Base-by-base conservation (phyloP, 257 asterid species). In the Datura wrightii region DNA sequence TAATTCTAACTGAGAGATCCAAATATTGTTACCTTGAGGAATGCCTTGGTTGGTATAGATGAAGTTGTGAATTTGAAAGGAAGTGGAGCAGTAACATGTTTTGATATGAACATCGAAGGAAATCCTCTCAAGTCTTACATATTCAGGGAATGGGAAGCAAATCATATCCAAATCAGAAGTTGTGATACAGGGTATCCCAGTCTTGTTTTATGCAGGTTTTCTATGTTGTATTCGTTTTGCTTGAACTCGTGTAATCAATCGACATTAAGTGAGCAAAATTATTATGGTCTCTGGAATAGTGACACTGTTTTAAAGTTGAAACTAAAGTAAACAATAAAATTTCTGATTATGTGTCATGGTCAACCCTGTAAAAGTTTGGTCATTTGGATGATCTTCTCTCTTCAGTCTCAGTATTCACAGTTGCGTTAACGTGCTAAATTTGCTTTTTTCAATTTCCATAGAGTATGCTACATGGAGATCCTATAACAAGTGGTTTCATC, bases 1-100 rank as follows among this genome's bases (percentile, higher is more conserved):
- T 5, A 44, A 44, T 41, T 19, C 80, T 72, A n/a, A 10, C 7
- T 10, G 39, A 72, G 58, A 72, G 55, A 72, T 67, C 76, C 76
- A 67, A 15, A 0, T 72, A 19, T 74, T 71, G 5, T 19, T 72
- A 39, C 6, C 41, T 48, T 13, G 14, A 36, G 80, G 59, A 19
- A 31, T 74, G 59, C 19, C 59, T 74, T 74, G 59, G 11, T 72
- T 46, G 58, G 80, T 72, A 59, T 72, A 24, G 59, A 72, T 19
- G 80, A 72, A 74, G 80, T 74, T 19, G n/a, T 48, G 6, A 74
- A 3, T 74, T 48, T 74, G 58, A 46, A 74, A 74, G 59, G 11
- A 74, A 74, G 42, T 48, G n/a, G 59, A 11, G 54, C 1, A 52
- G 59, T 74, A 74, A 13, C 59, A 74, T 18, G 2, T n/a, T 31